Percentiles rank a stretch among this genome's conserved stretches.
phyloP scores from a whole-genome alignment of 768 basidiomycete genomes.

The Tubosaeta sp. region DNA sequence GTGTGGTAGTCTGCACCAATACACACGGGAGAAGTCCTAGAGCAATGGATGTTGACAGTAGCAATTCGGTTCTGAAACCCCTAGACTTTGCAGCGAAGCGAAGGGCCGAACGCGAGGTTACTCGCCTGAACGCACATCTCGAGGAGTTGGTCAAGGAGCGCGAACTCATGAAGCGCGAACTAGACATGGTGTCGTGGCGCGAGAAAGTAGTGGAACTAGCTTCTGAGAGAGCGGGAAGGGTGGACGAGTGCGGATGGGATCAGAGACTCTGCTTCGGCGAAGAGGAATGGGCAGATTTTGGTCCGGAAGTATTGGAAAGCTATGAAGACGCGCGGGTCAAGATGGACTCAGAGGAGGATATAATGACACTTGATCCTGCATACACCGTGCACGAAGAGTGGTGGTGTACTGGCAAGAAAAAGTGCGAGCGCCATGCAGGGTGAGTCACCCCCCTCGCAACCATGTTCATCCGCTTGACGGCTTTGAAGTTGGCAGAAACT shows the following conservation, averaged over 20 bases:
- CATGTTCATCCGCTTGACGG: conserved; percentile 3
- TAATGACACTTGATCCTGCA: conserved; percentile 35
- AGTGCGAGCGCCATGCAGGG: conserved; percentile 79
- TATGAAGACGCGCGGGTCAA: conserved; percentile 51
- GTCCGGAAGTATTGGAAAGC: conserved; percentile 61
- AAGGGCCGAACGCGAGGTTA: conserved; percentile 54
- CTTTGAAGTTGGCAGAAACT: conserved; percentile 71
- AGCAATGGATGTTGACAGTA: conserved; percentile 18
- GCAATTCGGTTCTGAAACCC: conserved; percentile 3
- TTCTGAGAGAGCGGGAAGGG: conserved; percentile 56
- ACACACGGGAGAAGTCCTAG: conserved; percentile 24
- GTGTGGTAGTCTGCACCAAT: conserved; percentile 51
- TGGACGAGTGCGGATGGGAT: conserved; percentile 85
- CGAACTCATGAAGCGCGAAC: conserved; percentile 61
- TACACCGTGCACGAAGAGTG: conserved; percentile 45
- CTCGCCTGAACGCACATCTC: conserved; percentile 49
- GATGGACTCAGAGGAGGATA: conserved; percentile 30
- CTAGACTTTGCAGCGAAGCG: conserved; percentile 37
- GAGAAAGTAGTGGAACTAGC: conserved; percentile 67
- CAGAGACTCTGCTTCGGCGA: conserved; percentile 80
- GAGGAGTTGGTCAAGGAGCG: conserved; percentile 55
- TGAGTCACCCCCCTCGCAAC: conserved; percentile 29
- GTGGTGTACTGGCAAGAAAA: conserved; percentile 77
- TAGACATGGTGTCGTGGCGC: conserved; percentile 69
- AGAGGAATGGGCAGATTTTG: conserved; percentile 71